phyloP scores from a whole-genome alignment of 2,329 filamentous ascomycete genomes.

The Diaporthe batatas region DNA sequence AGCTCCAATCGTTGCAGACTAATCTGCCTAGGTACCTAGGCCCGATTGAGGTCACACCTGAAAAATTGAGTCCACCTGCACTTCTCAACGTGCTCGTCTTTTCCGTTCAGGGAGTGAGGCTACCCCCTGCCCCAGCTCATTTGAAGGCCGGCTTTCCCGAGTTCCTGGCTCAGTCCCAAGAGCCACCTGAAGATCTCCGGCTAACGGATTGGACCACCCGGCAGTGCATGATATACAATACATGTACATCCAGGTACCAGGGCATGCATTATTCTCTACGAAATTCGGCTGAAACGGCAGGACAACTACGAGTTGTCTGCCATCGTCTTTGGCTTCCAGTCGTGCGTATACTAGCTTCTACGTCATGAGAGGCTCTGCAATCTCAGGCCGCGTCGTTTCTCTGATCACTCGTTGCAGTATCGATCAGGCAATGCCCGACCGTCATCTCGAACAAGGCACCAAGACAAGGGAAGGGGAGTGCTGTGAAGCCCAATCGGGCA shows the following conservation, averaged over 20 bases:
- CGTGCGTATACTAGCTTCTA: constrained; percentile 14
- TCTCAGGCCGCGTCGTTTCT: not conserved
- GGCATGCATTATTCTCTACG: constrained; percentile 29
- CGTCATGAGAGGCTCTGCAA: constrained; percentile 11
- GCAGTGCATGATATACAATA: constrained; percentile 28
- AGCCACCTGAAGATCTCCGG: constrained; percentile 37
- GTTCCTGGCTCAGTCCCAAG: constrained; percentile 16
- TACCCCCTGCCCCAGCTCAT: constrained; percentile 29
- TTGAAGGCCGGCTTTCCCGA: constrained; percentile 41
- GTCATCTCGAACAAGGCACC: not conserved
- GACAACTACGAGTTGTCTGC: constrained; percentile 1
- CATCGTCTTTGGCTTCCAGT: constrained; percentile 23
- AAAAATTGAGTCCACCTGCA: constrained; percentile 21
- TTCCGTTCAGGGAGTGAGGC: constrained; percentile 35
- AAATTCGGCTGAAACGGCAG: constrained; percentile 28
- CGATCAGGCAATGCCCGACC: not conserved
- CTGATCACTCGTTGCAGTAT: not conserved
- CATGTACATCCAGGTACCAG: constrained; percentile 26
- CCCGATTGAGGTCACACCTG: constrained; percentile 1
- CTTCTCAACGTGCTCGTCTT: constrained; percentile 27
- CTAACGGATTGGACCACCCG: constrained; percentile 23
- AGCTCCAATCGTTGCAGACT: constrained; percentile 2
- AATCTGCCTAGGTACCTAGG: not conserved
- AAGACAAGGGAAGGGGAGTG: constrained; percentile 3
- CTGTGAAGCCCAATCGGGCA: constrained; percentile 2